Evolutionary conservation across 1,284 basidiomycete genomes (phyloP), one percentile per base, ranked within the genome.

Genomic region (Melampsora americana): DNA sequence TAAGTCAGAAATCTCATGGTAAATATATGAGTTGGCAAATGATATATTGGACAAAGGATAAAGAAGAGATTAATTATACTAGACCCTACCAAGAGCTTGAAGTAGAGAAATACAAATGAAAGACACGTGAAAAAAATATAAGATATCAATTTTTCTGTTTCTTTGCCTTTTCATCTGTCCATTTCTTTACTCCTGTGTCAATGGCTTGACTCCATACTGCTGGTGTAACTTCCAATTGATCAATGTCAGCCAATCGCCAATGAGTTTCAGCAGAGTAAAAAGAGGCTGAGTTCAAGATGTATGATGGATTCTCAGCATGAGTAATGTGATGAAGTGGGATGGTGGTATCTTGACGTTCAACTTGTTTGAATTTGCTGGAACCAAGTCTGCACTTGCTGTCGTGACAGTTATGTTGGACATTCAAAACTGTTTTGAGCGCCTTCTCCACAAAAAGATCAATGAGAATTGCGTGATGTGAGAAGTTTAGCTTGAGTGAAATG

Each of bases 101-200:
- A 53, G 18, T 20, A 20, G 23, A 23, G 18, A 20, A 20, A 53
- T 23, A 53, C 18, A 53, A 53, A 16, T 53, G 18, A 53, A 53
- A 20, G 50, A 53, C 23, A 23, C 18, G 18, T 53, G 14, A 23
- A 53, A 53, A 20, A 53, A 4, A 4, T n/a, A n/a, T 35, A 35
- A 35, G 35, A 35, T 53, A 53, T 53, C 50, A 53, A 4, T 53
- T 53, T 20, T 53, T 53, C 16, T 53, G 23, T 53, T 53, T 53
- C 23, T 53, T 53, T 53, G 50, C 18, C 50, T 53, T 53, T 53
- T 53, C 50, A 18, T 53, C 50, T 53, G 16, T 53, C 50, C 50
- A 53, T 12, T 53, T 53, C 50, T 53, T 53, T 5, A 53, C 16
- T 4, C 50, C 50, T 5, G 14, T 12, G 14, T 53, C 14, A 53